Percentiles rank a stretch among this genome's conserved stretches.
phyloP scores from a whole-genome alignment of 176 grass and related monocot species.

The Bolboschoenus planiculmis region DNA sequence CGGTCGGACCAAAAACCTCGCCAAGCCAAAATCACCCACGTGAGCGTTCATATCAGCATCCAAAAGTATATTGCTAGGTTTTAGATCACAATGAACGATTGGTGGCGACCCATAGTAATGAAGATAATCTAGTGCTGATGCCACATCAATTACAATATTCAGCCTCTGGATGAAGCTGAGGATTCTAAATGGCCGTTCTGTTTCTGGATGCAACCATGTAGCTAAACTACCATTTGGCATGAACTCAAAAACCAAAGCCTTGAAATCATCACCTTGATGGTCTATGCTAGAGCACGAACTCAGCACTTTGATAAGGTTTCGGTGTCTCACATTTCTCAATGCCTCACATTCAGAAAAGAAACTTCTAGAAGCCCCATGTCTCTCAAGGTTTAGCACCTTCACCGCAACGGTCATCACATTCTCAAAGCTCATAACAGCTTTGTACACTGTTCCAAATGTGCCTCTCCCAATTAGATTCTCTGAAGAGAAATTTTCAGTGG shows the following conservation, averaged over 20 bases:
- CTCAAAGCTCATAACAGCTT: slow-evolving; percentile 18
- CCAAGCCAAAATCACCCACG: slow-evolving; percentile 42
- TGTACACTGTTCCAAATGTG: too few relatives aligned
- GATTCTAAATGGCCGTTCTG: background rate
- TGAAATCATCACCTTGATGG: slow-evolving; percentile 37
- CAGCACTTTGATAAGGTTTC: slow-evolving; percentile 41
- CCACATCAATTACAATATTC: slow-evolving; percentile 35
- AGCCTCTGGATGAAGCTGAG: slow-evolving; percentile 20
- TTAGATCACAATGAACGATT: slow-evolving; percentile 46
- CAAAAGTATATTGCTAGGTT: slow-evolving; percentile 47
- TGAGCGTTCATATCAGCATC: slow-evolving; percentile 26
- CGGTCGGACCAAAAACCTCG: slow-evolving; percentile 13
- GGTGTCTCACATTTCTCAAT: slow-evolving; percentile 33
- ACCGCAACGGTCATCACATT: slow-evolving; percentile 20
- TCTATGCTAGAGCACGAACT: slow-evolving; percentile 39
- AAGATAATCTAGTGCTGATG: slow-evolving; percentile 37
- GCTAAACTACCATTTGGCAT: slow-evolving; percentile 45
- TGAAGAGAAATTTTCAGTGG: slow-evolving; percentile 34
- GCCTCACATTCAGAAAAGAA: slow-evolving; percentile 41
- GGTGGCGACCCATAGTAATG: slow-evolving; percentile 21
- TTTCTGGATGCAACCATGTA: slow-evolving; percentile 31
- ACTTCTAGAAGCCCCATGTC: slow-evolving; percentile 28
- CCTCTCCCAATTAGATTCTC: slow-evolving; percentile 26
- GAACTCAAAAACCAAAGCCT: slow-evolving; percentile 44
- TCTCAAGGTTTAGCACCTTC: slow-evolving; percentile 43